phyloP scores from a whole-genome alignment of 805 yeast genomes.

The Metschnikowia matae region DNA sequence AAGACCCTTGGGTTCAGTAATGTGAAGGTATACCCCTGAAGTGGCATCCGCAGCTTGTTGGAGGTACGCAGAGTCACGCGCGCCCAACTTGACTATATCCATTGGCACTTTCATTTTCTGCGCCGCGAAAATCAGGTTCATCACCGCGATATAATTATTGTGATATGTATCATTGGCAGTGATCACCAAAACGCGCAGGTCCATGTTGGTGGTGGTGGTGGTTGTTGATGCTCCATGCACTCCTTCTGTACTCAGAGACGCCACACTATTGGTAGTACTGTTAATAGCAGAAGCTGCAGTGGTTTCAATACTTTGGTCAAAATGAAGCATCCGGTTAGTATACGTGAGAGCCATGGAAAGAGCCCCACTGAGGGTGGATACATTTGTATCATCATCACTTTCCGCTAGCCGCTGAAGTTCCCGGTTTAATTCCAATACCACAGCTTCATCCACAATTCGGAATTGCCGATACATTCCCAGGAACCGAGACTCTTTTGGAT shows the following conservation, averaged over 20 bases:
- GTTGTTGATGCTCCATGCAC: slow-evolving; percentile 16
- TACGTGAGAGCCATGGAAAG: slow-evolving; percentile 77
- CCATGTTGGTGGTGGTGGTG: slow-evolving; percentile 16
- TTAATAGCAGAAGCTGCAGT: slow-evolving; percentile 43
- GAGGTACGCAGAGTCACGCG: slow-evolving; percentile 64
- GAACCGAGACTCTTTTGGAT: slow-evolving; percentile 22
- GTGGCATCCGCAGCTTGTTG: slow-evolving; percentile 97
- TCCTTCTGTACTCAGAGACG: slow-evolving; percentile 10
- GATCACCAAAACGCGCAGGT: slow-evolving; percentile 45
- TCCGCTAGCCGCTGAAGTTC: slow-evolving; percentile 22
- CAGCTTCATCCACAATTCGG: slow-evolving; percentile 68
- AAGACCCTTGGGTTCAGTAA: slow-evolving; percentile 68
- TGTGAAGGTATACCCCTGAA: slow-evolving; percentile 74
- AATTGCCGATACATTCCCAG: slow-evolving; percentile 82
- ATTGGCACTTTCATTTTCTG: slow-evolving; percentile 87
- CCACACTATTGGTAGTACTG: slow-evolving; percentile 30
- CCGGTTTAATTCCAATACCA: slow-evolving; percentile 53
- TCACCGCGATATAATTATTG: slow-evolving; percentile 83
- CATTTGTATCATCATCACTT: slow-evolving; percentile 21
- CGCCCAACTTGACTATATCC: slow-evolving; percentile 80
- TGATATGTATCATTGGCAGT: slow-evolving; percentile 69
- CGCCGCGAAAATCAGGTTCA: slow-evolving; percentile 95
- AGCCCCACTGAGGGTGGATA: slow-evolving; percentile 61
- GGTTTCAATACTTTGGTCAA: slow-evolving; percentile 43
- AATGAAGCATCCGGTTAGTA: slow-evolving; percentile 60